Evolutionary conservation across 2,329 filamentous ascomycete genomes (phyloP).

Genomic region (Acrodontium crateriforme): DNA sequence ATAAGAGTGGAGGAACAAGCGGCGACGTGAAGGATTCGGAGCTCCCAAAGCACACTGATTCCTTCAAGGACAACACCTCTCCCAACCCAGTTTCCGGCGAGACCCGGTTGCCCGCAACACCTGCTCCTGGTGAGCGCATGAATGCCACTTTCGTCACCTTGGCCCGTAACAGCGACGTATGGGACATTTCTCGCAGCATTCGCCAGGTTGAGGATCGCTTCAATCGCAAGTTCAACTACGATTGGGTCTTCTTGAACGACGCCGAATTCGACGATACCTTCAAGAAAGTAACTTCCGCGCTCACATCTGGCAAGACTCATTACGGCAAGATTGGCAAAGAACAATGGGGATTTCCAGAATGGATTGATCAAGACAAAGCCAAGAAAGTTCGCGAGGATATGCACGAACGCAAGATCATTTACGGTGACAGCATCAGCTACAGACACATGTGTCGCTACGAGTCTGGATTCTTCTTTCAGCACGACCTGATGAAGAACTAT

Average conservation of each 20-base stretch:
- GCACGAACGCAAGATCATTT: slow-evolving; percentile 90
- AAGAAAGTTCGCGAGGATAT: slow-evolving; percentile 86
- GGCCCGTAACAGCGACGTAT: slow-evolving; percentile 82
- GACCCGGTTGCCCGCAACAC: slow-evolving; percentile 26
- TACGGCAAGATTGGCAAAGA: slow-evolving; percentile 83
- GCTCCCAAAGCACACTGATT: no score
- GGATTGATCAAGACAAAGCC: slow-evolving; percentile 91
- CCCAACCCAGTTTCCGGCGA: slow-evolving; percentile 17
- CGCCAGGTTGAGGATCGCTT: slow-evolving; percentile 95
- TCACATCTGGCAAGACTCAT: slow-evolving; percentile 84
- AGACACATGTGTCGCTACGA: slow-evolving; percentile 99
- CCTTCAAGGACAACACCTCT: slow-evolving; percentile 10
- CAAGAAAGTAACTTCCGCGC: slow-evolving; percentile 75
- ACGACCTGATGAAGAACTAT: slow-evolving; percentile 84
- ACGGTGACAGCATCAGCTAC: slow-evolving; percentile 93
- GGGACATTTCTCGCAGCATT: slow-evolving; percentile 94
- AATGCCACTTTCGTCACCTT: slow-evolving; percentile 97
- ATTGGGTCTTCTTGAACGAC: slow-evolving; percentile 99
- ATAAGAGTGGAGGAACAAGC: no score
- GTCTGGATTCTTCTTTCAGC: slow-evolving; percentile 98
- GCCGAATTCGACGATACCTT: slow-evolving; percentile 85
- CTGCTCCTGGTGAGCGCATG: slow-evolving; percentile 58
- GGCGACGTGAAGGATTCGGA: no score
- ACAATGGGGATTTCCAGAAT: slow-evolving; percentile 94
- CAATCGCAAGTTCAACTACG: slow-evolving; percentile 92